Base-by-base conservation (phyloP, 1,139 yeast genomes). In the Wickerhamiella infanticola region DNA sequence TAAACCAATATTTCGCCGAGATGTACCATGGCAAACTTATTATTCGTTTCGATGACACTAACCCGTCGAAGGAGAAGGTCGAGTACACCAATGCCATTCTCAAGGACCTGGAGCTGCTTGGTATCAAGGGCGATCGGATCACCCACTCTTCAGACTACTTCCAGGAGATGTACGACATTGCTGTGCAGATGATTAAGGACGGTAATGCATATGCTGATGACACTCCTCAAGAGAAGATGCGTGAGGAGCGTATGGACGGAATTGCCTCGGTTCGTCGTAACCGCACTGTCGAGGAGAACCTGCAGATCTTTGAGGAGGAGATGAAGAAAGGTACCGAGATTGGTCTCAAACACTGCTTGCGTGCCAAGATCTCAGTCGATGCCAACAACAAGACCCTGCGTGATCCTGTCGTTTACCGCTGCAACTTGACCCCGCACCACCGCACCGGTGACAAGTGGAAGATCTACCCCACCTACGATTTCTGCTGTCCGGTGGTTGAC, bases 241-340 rank as follows among this genome's bases (percentile, higher is more conserved):
- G 98, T 70, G 95, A 86, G 62, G 93, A 90, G 72, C 83, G 98
- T 73, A 84, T 84, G 83, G 95, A 85, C 52, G 98, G 97, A 63
- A 81, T 84, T 57, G 80, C 88, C 47, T 81, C 94, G 46, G 79
- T 75, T 44, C 81, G 95, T 70, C 83, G 97, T 71, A 86, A 84
- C 56, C 79, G 95, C 64, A 59, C 86, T 11, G 80, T 88, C 48
- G 96, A 88, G 65, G 97, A 90, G 68, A 86, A 83, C 68, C 72
- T 90, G 66, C 69, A 70, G 53, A 73, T 86, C 50, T 88, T 90
- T 70, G 78, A 81, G 47, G 77, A 81, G 61, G 95, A 84, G 56
- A 90, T 90, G 97, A 79, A 78, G 65, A 75, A 81, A 52, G 97
- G 88, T 58, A 83, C 96, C 51, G 95, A 84, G 65, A 81, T 72